These are phyloP conservation scores for Eucalyptus pauciflora DNA, from an alignment of 345 rosid species.

Conservation along the genomic window DNA sequence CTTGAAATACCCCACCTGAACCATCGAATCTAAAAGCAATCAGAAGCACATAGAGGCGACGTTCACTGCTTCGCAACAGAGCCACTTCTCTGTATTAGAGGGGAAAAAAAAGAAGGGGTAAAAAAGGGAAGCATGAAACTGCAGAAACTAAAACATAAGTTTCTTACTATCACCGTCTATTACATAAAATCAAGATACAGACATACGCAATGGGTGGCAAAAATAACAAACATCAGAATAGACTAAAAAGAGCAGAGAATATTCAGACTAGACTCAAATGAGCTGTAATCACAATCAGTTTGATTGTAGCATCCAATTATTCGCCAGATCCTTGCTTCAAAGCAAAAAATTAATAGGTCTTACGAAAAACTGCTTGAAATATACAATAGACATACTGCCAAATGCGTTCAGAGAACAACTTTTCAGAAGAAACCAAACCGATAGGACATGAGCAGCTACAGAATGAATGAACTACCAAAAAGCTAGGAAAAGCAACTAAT, in stretches of 20 bases:
- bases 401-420: neutral
- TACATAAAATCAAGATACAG: neutral
- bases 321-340: neutral
- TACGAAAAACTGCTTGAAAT: neutral
- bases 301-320: neutral
- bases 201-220: neutral
- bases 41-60: slow-evolving; percentile 57
- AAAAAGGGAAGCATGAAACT: neutral
- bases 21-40: slow-evolving; percentile 47
- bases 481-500: neutral
- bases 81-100: slow-evolving; percentile 61
- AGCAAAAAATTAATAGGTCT: neutral
- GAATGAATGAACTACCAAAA: neutral
- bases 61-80: slow-evolving; percentile 52
- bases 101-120: neutral
- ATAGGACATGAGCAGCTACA: neutral
- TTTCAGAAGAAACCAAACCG: neutral
- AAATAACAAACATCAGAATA: neutral
- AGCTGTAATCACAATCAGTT: neutral
- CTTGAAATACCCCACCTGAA: slow-evolving; percentile 48
- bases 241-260: neutral
- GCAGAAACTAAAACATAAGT: neutral
- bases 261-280: neutral
- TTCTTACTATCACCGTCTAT: neutral
- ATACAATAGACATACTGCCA: neutral